Evolutionary conservation across 164 flowering plant genomes (phyloP).

Genomic region (Brasenia schreberi): DNA sequence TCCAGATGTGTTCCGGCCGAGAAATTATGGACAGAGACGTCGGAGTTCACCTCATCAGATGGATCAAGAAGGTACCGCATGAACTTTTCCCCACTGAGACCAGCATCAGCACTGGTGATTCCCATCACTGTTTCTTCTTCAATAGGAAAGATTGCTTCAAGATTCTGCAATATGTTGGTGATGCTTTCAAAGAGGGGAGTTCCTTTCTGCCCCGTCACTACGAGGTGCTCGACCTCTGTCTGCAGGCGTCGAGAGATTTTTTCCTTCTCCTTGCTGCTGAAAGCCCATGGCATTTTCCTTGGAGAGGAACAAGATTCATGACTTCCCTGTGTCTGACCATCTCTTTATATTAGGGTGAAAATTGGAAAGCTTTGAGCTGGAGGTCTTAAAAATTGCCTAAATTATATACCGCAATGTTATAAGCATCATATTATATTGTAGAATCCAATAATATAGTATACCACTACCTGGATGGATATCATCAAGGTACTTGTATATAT

Average conservation of each 20-base stretch:
- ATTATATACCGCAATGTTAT: no score
- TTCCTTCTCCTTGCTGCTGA: not conserved
- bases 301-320: not conserved
- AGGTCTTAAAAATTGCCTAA: no score
- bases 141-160: not conserved
- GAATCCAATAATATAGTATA: no score
- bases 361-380: no score
- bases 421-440: no score
- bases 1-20: not conserved
- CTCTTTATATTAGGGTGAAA: not conserved
- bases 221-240: not conserved
- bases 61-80: not conserved
- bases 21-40: not conserved
- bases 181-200: not conserved
- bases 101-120: not conserved
- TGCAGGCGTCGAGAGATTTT: not conserved
- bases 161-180: not conserved
- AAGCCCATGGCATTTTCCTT: not conserved
- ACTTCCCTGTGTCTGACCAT: no score
- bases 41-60: not conserved
- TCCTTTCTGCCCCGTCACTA: not conserved
- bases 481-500: no score
- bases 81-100: not conserved
- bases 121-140: not conserved
- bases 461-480: no score